phyloP scores from a whole-genome alignment of 352 stramenopile genomes.

The Phytopythium chamaehyphon region DNA sequence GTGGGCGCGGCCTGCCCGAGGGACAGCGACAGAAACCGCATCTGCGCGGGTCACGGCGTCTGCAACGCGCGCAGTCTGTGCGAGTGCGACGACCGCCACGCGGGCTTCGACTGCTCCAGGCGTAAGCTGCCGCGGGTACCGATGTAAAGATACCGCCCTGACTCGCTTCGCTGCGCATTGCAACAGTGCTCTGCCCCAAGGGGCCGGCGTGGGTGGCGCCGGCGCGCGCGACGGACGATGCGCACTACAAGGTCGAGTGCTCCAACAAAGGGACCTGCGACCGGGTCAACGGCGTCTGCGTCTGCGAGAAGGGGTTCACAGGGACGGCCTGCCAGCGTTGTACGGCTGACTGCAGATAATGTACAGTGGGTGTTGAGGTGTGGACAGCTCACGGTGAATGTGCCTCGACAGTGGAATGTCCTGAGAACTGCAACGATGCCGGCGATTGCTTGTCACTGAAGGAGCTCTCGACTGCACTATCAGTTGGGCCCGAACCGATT shows the following conservation, averaged over 20 bases:
- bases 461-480: slow-evolving; percentile 39
- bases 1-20: slow-evolving; percentile 26
- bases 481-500: slow-evolving; percentile 40
- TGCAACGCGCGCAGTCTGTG: slow-evolving; percentile 50
- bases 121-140: too few species aligned
- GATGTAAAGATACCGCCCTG: too few species aligned
- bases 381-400: too few species aligned
- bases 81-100: slow-evolving; percentile 44
- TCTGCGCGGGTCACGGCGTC: slow-evolving; percentile 51
- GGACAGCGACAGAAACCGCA: slow-evolving; percentile 43
- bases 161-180: too few species aligned
- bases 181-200: slow-evolving; percentile 40
- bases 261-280: slow-evolving; percentile 76
- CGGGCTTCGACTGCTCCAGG: slow-evolving; percentile 60
- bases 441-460: slow-evolving; percentile 69
- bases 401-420: slow-evolving; percentile 44
- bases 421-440: slow-evolving; percentile 29
- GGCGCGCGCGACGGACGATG: slow-evolving; percentile 41
- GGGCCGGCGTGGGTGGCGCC: slow-evolving; percentile 57
- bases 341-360: slow-evolving; percentile 20
- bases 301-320: slow-evolving; percentile 66
- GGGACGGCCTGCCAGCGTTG: slow-evolving; percentile 63
- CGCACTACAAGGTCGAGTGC: slow-evolving; percentile 68
- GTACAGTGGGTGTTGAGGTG: neutral
- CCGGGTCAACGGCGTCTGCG: slow-evolving; percentile 38